Percentiles rank a stretch among this genome's conserved stretches.
These are phyloP conservation scores for Bonia amplexicaulis DNA, from an alignment of 176 grass and related monocot species.

Conservation along the genomic window DNA sequence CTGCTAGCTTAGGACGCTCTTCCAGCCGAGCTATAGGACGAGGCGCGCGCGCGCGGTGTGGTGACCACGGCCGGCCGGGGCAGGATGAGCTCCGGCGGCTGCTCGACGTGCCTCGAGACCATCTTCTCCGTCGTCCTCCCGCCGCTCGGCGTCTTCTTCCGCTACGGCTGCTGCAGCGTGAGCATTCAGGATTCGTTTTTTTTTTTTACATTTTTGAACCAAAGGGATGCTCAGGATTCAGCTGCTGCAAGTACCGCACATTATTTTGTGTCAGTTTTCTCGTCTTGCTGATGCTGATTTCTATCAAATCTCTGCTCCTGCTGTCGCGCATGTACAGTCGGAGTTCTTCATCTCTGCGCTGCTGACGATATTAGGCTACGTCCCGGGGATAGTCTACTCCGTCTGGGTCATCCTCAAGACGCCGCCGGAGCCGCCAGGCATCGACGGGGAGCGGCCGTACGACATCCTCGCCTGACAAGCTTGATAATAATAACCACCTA, in stretches of 20 bases:
- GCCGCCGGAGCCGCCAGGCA: constrained; percentile 42
- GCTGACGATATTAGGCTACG: constrained; percentile 39
- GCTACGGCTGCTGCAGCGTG: constrained; percentile 81
- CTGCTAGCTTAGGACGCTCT: neutral
- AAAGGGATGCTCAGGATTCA: neutral
- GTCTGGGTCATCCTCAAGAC: constrained; percentile 49
- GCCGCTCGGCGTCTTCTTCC: constrained; percentile 84
- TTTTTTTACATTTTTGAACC: neutral
- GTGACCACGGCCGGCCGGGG: too few species aligned
- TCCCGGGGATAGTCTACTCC: constrained; percentile 61
- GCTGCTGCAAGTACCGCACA: neutral
- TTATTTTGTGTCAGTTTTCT: neutral
- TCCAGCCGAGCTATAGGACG: neutral
- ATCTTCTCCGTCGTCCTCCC: constrained; percentile 59
- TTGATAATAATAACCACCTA: neutral
- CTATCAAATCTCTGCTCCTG: neutral
- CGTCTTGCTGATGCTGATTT: neutral
- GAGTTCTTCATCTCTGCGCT: constrained; percentile 44
- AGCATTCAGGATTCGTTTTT: neutral
- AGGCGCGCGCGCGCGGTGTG: too few species aligned
- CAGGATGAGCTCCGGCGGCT: constrained; percentile 49
- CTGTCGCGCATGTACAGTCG: neutral
- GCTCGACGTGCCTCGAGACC: constrained; percentile 58
- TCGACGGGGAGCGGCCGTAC: constrained; percentile 50
- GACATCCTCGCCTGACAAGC: constrained; percentile 37